Conservation (phyloP, 1,284 basidiomycete genomes). For the Cerioporus squamosus region DNA sequence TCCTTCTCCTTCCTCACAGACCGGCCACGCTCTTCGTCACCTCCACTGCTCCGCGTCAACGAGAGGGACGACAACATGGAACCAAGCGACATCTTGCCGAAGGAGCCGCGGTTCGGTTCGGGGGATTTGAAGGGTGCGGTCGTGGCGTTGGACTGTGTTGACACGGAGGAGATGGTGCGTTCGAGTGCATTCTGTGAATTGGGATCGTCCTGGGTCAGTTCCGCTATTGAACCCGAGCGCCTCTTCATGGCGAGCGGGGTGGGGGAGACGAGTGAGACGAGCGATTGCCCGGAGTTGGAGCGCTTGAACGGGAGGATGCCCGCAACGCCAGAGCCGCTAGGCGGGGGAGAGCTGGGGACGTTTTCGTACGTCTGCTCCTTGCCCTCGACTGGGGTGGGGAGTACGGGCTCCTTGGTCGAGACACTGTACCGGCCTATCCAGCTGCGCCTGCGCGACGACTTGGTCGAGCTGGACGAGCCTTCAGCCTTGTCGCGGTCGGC, state of each 20-base stretch:
- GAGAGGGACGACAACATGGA: slow-evolving; percentile 72
- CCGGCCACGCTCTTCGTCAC: slow-evolving; percentile 58
- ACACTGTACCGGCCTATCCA: slow-evolving; percentile 36
- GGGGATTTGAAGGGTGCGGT: slow-evolving; percentile 30
- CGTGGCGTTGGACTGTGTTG: slow-evolving; percentile 38
- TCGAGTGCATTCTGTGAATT: slow-evolving; percentile 55
- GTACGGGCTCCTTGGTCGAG: slow-evolving; percentile 25
- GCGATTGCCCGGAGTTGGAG: slow-evolving; percentile 35
- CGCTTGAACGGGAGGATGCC: slow-evolving; percentile 30
- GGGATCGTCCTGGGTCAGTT: slow-evolving; percentile 45
- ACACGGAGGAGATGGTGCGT: slow-evolving; percentile 53
- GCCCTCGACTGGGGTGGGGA: slow-evolving; percentile 40
- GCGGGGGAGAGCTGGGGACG: slow-evolving; percentile 12
- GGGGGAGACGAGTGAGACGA: slow-evolving; percentile 34
- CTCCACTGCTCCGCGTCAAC: slow-evolving; percentile 54
- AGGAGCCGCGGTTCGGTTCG: slow-evolving; percentile 48
- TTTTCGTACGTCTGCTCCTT: slow-evolving; percentile 35
- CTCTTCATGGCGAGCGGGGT: slow-evolving; percentile 36
- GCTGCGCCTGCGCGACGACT: slow-evolving; percentile 28
- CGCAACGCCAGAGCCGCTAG: slow-evolving; percentile 20
- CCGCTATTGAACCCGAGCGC: slow-evolving; percentile 31
- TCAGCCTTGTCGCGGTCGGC: slow-evolving; percentile 27
- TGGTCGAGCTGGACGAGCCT: not conserved
- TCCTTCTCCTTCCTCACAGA: slow-evolving; percentile 41
- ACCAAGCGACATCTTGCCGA: slow-evolving; percentile 64